Evolutionary conservation across 2,329 filamentous ascomycete genomes (phyloP).

Genomic region (Colletotrichum musicola): DNA sequence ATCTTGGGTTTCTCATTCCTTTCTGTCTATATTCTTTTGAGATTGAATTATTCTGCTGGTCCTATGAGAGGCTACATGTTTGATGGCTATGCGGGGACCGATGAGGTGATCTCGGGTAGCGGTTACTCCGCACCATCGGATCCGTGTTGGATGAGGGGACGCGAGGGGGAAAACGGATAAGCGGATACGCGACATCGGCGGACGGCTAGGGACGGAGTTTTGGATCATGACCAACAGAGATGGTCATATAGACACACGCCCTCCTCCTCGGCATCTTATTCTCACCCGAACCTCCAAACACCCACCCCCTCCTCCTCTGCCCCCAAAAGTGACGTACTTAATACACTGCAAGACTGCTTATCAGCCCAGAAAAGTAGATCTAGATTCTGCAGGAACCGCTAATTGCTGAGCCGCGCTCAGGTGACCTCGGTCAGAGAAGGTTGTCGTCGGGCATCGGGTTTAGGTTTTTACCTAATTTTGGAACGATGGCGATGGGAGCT

Average conservation of each 20-base stretch:
- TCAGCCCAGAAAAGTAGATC: too few species aligned
- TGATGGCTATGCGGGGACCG: not conserved
- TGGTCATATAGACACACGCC: not conserved
- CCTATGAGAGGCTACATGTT: too few species aligned
- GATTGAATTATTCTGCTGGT: not conserved
- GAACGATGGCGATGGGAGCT: not conserved
- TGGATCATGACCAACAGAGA: not conserved
- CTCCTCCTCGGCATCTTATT: not conserved
- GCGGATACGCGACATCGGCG: slow-evolving; percentile 23
- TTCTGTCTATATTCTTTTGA: too few species aligned
- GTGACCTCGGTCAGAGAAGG: slow-evolving; percentile 7
- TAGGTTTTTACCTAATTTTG: not conserved
- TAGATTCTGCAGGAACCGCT: slow-evolving; percentile 4
- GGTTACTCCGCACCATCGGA: slow-evolving; percentile 15
- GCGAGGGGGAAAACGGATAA: slow-evolving; percentile 12
- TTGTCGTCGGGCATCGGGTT: not conserved
- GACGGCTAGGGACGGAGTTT: slow-evolving; percentile 9
- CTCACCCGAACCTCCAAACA: not conserved
- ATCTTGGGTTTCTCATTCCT: not conserved
- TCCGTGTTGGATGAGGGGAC: not conserved
- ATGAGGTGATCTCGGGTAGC: not conserved
- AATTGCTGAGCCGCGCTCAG: not conserved
- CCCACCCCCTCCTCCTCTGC: not conserved
- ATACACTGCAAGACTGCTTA: not conserved
- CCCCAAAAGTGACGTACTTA: not conserved